Evolutionary conservation across 2,329 filamentous ascomycete genomes (phyloP).

Genomic region (Clonostachys rosea): DNA sequence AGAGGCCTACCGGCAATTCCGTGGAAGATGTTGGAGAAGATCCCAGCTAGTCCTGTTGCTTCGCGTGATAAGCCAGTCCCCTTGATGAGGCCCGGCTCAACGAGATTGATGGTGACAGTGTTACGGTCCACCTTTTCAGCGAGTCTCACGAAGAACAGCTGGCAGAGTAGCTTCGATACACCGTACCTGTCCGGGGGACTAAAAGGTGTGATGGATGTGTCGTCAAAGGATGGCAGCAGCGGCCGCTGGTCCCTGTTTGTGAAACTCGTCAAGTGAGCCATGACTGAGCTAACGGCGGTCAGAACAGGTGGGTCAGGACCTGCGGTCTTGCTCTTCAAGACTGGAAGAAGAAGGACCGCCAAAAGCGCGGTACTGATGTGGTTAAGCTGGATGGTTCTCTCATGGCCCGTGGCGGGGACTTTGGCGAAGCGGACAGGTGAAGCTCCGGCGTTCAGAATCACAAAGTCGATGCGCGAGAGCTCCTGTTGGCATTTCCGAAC

Average conservation of each 20-base stretch:
- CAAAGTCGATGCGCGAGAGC: conserved; percentile 12
- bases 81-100: conserved; percentile 21
- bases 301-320: conserved; percentile 10
- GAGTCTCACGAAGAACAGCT: conserved; percentile 30
- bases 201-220: conserved; percentile 12
- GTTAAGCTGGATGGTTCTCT: conserved; percentile 23
- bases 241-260: conserved; percentile 13
- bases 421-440: conserved; percentile 8
- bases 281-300: conserved; percentile 19
- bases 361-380: conserved; percentile 20
- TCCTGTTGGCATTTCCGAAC: conserved; percentile 4
- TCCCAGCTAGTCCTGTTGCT: neutral
- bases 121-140: conserved; percentile 22
- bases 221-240: conserved; percentile 17
- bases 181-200: conserved; percentile 15
- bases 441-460: conserved; percentile 26
- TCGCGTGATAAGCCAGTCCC: conserved; percentile 14
- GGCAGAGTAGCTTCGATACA: conserved; percentile 20
- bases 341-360: conserved; percentile 16
- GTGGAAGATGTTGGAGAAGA: neutral
- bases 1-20: conserved; percentile 18
- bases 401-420: conserved; percentile 15
- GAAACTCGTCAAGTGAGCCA: conserved; percentile 15
- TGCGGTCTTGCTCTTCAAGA: conserved; percentile 10
- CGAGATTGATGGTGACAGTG: conserved; percentile 26